These are phyloP conservation scores for Penicillium tannophilum DNA, from an alignment of 495 filamentous ascomycete species.

Conservation along the genomic window DNA sequence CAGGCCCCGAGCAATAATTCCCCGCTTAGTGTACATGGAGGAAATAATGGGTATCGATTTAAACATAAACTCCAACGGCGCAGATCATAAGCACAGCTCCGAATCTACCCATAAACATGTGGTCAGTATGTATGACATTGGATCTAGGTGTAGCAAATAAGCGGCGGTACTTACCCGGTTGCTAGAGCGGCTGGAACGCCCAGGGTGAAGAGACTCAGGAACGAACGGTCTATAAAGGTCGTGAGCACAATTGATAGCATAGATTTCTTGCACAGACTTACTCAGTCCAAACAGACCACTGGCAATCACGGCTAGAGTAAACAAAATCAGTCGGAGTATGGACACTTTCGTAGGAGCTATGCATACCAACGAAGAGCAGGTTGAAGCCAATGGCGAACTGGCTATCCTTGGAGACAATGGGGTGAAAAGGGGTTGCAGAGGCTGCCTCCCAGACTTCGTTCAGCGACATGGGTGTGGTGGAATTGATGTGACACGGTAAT, in stretches of 20 bases:
- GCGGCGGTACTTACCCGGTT: constrained; percentile 69
- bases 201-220: constrained; percentile 72
- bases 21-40: constrained; percentile 44
- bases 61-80: constrained; percentile 98
- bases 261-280: constrained; percentile 44
- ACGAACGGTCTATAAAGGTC: constrained; percentile 71
- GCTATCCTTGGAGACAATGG: constrained; percentile 75
- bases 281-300: constrained; percentile 80
- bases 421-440: constrained; percentile 77
- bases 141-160: background rate
- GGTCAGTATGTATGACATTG: constrained; percentile 18
- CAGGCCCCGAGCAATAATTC: constrained; percentile 32
- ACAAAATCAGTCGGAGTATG: constrained; percentile 20
- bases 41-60: constrained; percentile 46
- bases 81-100: constrained; percentile 98
- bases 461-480: constrained; percentile 59
- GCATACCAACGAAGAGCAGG: constrained; percentile 68
- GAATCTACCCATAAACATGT: constrained; percentile 58
- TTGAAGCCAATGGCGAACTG: constrained; percentile 84
- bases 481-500: constrained; percentile 5
- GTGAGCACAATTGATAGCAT: constrained; percentile 15
- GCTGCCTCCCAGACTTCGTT: constrained; percentile 89
- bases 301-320: constrained; percentile 55
- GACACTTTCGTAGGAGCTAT: background rate
- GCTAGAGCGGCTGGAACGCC: constrained; percentile 86